Conservation (phyloP, 768 basidiomycete species). For the Podaxis sp. region DNA sequence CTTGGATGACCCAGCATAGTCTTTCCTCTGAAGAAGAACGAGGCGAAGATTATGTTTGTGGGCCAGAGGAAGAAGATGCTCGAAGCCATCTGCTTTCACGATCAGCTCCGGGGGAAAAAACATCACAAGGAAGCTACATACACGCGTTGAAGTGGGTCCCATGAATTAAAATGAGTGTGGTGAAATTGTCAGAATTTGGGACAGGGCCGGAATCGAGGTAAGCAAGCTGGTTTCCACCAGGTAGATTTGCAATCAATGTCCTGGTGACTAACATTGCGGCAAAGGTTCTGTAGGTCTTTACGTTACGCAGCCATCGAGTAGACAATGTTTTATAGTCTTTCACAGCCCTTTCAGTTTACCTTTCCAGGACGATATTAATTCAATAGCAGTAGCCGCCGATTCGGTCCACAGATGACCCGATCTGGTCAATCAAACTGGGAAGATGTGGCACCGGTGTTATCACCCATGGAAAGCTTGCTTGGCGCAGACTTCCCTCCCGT, state of each 20-base stretch:
- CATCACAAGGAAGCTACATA: neutral
- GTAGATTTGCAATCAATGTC: neutral
- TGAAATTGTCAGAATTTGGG: neutral
- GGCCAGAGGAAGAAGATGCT: constrained; percentile 1
- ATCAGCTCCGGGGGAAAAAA: neutral
- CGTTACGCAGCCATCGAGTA: too few species aligned
- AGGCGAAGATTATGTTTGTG: neutral
- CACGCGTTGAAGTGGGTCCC: constrained; percentile 8
- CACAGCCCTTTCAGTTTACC: too few species aligned
- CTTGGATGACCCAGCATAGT: constrained; percentile 3
- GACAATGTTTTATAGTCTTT: too few species aligned
- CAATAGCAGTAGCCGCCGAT: too few species aligned
- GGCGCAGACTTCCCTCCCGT: too few species aligned
- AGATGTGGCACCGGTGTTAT: too few species aligned
- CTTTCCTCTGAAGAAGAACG: neutral
- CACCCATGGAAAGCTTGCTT: too few species aligned
- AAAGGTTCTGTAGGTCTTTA: too few species aligned
- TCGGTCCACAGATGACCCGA: too few species aligned
- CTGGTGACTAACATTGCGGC: neutral
- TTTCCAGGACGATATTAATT: too few species aligned
- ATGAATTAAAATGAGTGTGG: constrained; percentile 1
- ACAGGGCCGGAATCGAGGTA: constrained; percentile 11
- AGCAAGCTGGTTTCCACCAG: neutral
- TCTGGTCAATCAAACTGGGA: too few species aligned
- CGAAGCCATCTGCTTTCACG: neutral